Evolutionary conservation across 768 basidiomycete genomes (phyloP), one percentile per base, ranked within the genome.

Genomic region (Tephrocybe sp.): DNA sequence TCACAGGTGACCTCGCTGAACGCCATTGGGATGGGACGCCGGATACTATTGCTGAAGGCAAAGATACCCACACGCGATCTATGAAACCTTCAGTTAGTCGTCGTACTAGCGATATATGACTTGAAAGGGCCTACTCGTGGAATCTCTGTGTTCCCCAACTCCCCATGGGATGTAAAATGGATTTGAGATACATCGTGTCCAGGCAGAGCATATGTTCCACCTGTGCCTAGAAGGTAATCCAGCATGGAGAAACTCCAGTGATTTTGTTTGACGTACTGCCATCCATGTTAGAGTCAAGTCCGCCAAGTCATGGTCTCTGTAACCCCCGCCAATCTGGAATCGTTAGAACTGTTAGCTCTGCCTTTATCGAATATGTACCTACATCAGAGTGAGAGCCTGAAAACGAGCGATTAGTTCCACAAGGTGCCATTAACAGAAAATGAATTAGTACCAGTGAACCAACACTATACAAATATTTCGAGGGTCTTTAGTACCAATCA

Each of bases 261-360:
- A 11, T 3, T 19, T 26, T 8, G 10, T 31, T 23, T 12, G 10
- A 72, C 77, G 32, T 58, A 84, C 83, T 47, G 72, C 73, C 81
- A 86, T 84, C 84, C 84, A 85, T 38, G 67, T 65, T 44, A 89
- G 67, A 12, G 82, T 75, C 20, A 88, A 39, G 59, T 87, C 84
- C 0, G 87, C 75, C 23, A 89, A 64, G 57, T 89, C 87, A 62
- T 87, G 87, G 39, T 79, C 71, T 23, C 72, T 61, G 64, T 80
- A 89, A 34, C 87, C 87, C 22, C 87, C 87, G 13, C 86, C 86
- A 40, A 85, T 76, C 87, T 88, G 54, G 44, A 20, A 35, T 34
- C 9, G 4, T 5, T 38, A 19, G 46, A 38, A 6, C 32, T 30
- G 7, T 35, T 43, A 26, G 34, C 42, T 4, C 14, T 4, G 6